Evolutionary conservation across 2,329 filamentous ascomycete genomes (phyloP).

Genomic region (Paecilomyces sp.): DNA sequence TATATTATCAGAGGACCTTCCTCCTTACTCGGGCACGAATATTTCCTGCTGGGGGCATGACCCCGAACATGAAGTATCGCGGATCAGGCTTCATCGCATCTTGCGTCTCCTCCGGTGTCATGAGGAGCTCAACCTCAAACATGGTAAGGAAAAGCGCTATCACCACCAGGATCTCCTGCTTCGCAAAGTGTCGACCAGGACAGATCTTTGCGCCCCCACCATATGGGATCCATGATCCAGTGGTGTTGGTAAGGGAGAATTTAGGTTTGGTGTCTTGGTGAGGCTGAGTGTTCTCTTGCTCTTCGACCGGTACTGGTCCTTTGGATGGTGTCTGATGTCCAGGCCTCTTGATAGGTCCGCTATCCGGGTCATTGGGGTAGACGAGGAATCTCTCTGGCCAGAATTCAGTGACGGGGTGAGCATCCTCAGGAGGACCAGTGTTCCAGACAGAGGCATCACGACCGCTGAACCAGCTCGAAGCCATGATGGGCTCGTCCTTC

Average conservation of each 20-base stretch:
- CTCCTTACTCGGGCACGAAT: neutral
- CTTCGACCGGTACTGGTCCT: neutral
- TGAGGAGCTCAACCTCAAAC: neutral
- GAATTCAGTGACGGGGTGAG: neutral
- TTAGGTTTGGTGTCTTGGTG: neutral
- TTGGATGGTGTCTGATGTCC: conserved; percentile 2
- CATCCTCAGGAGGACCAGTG: conserved; percentile 1
- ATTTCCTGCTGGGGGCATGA: neutral
- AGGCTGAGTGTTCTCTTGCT: neutral
- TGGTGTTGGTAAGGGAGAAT: conserved; percentile 7
- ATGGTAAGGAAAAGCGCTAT: conserved; percentile 13
- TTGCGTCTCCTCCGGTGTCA: neutral
- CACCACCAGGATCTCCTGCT: conserved; percentile 31
- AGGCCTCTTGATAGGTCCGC: neutral
- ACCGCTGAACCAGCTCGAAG: conserved; percentile 7
- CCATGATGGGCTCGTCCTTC: conserved; percentile 9
- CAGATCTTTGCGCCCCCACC: conserved; percentile 32
- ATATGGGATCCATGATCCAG: conserved; percentile 18
- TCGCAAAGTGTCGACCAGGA: conserved; percentile 35
- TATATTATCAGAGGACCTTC: neutral
- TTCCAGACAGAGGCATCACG: conserved; percentile 11
- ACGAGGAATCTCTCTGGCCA: neutral
- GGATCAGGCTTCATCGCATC: neutral
- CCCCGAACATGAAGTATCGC: neutral
- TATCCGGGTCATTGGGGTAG: neutral